These are phyloP conservation scores for Myriosclerotinia scirpicola DNA, from an alignment of 2,329 filamentous ascomycete species.

Conservation along the genomic window DNA sequence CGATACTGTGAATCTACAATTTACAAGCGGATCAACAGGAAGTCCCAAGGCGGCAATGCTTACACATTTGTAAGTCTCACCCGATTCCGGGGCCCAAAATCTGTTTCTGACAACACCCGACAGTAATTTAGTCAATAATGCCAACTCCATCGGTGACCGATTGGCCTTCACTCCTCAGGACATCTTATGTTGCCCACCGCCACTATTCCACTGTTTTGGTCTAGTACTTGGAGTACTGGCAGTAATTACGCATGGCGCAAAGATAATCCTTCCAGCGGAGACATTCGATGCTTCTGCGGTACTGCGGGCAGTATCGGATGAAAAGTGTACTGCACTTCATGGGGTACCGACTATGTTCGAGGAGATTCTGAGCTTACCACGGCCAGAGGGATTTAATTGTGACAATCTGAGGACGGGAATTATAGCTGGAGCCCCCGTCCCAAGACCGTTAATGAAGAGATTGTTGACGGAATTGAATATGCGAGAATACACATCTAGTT, in stretches of 20 bases:
- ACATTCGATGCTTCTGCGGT: conserved; percentile 69
- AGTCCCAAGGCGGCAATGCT: conserved; percentile 74
- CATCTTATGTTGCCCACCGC: conserved; percentile 71
- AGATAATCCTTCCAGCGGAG: conserved; percentile 74
- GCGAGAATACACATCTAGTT: conserved; percentile 56
- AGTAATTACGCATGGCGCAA: conserved; percentile 51
- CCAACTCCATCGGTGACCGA: conserved; percentile 31
- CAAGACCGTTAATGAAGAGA: conserved; percentile 70
- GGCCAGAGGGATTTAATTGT: conserved; percentile 35
- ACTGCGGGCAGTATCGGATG: conserved; percentile 64
- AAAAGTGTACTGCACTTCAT: conserved; percentile 72
- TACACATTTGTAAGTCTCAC: conserved; percentile 46
- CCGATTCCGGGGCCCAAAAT: not conserved
- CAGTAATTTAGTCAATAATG: conserved; percentile 37
- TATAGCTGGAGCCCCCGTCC: conserved; percentile 76
- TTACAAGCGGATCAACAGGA: conserved; percentile 73
- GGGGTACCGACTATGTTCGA: conserved; percentile 75
- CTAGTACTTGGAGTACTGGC: conserved; percentile 60
- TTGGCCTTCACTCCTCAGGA: conserved; percentile 63
- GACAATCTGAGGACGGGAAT: conserved; percentile 69
- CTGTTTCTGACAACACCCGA: not conserved
- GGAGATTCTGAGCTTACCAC: conserved; percentile 25
- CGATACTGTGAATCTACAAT: conserved; percentile 73
- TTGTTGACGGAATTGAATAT: conserved; percentile 72
- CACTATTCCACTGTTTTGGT: conserved; percentile 84